These are phyloP conservation scores for Corymbia calophylla DNA, from an alignment of 441 rosid species.

Conservation along the genomic window DNA sequence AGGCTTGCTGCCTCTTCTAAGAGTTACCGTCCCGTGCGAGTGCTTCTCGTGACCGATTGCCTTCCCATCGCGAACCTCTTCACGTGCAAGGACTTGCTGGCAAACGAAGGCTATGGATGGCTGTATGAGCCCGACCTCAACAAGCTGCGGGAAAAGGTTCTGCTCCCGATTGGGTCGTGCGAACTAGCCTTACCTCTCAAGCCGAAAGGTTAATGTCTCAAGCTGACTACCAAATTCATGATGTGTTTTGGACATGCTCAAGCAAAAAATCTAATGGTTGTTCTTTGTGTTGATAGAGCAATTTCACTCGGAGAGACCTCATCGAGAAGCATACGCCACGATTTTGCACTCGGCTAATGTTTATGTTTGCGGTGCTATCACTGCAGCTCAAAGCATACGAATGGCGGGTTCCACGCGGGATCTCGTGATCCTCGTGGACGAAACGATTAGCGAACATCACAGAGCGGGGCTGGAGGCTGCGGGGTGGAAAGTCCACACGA, in stretches of 20 bases:
- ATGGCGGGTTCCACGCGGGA: background rate
- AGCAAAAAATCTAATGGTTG: background rate
- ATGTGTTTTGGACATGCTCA: background rate
- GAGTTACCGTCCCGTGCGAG: slow-evolving; percentile 60
- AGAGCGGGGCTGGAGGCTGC: background rate
- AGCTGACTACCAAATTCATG: background rate
- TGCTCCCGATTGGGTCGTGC: slow-evolving; percentile 78
- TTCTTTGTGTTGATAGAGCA: background rate
- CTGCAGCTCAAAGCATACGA: slow-evolving; percentile 2
- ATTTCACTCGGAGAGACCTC: background rate
- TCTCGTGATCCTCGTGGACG: slow-evolving; percentile 3
- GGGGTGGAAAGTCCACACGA: slow-evolving; percentile 1
- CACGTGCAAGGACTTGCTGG: slow-evolving; percentile 57
- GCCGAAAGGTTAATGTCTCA: slow-evolving; percentile 53
- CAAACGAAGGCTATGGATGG: slow-evolving; percentile 53
- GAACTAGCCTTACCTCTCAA: slow-evolving; percentile 75
- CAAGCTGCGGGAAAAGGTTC: slow-evolving; percentile 49
- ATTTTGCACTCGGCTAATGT: background rate
- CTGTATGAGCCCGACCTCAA: slow-evolving; percentile 63
- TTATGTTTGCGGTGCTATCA: background rate
- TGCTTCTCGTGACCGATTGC: slow-evolving; percentile 66
- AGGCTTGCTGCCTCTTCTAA: slow-evolving; percentile 66
- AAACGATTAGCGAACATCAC: background rate
- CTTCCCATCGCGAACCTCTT: slow-evolving; percentile 72
- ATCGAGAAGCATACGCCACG: slow-evolving; percentile 6